Conservation (phyloP, 129 eudicot genomes). For the Ambrosia trifida region DNA sequence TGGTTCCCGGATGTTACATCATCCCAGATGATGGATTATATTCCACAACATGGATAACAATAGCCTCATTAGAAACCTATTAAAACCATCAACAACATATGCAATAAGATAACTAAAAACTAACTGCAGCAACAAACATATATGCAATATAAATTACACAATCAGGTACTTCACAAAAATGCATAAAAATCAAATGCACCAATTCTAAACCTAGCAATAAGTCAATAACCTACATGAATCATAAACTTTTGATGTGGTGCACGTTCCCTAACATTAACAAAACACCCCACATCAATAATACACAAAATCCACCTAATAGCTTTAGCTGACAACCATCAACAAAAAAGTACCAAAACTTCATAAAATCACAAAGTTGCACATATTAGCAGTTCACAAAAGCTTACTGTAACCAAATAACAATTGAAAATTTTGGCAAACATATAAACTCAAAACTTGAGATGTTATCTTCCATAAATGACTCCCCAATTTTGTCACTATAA, state of each 20-base stretch:
- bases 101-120: too few species aligned
- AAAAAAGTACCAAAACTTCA: conserved; percentile 7
- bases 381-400: conserved; percentile 1
- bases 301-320: background rate
- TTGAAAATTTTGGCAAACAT: too few species aligned
- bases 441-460: too few species aligned
- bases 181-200: conserved; percentile 13
- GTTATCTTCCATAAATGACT: too few species aligned
- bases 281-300: background rate
- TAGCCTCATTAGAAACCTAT: too few species aligned
- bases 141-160: too few species aligned
- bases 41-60: too few species aligned
- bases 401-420: conserved; percentile 9
- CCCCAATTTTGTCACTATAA: too few species aligned
- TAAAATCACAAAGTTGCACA: background rate
- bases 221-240: background rate
- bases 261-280: conserved; percentile 1
- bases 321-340: background rate
- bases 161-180: conserved; percentile 3
- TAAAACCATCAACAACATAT: too few species aligned
- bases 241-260: conserved; percentile 5
- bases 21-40: too few species aligned
- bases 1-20: too few species aligned
- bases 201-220: background rate
- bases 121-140: too few species aligned